Conservation (phyloP, 805 yeast species). For the Candida ficus region DNA sequence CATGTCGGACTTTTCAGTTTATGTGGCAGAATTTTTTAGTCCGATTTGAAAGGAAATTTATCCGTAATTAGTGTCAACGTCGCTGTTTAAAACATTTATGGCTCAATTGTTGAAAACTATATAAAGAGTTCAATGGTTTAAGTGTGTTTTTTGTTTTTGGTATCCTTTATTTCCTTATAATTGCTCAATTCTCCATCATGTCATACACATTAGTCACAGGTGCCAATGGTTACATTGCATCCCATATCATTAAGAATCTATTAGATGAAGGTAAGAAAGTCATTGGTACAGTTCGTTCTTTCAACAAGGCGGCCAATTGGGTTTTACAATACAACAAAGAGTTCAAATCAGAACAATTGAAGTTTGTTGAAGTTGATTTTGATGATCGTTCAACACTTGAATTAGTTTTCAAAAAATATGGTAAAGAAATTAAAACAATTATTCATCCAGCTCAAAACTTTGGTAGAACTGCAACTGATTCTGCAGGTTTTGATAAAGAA, state of each 20-base stretch:
- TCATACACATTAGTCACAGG: conserved; percentile 7
- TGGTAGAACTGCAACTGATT: conserved; percentile 1
- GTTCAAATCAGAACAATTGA: conserved; percentile 6
- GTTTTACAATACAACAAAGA: background rate
- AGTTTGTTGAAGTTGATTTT: conserved; percentile 7
- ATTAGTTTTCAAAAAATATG: background rate
- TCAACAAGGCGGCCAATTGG: conserved; percentile 5
- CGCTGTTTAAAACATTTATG: too few species aligned
- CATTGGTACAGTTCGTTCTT: conserved; percentile 6
- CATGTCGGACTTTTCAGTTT: too few species aligned
- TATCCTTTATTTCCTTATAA: too few species aligned
- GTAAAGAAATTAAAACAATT: background rate
- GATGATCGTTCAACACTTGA: conserved; percentile 1
- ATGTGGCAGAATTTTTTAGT: too few species aligned
- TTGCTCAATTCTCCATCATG: background rate
- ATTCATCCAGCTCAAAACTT: conserved; percentile 11
- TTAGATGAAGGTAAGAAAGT: conserved; percentile 1
- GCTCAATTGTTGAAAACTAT: too few species aligned
- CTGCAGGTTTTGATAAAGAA: conserved; percentile 3
- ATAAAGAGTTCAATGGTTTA: too few species aligned
- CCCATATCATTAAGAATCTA: conserved; percentile 1
- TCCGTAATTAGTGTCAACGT: too few species aligned
- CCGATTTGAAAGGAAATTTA: too few species aligned
- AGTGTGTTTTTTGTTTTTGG: too few species aligned
- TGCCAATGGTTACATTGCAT: conserved; percentile 10